Percentiles rank a stretch among this genome's conserved stretches.
Conservation (phyloP, 495 filamentous ascomycete genomes). For the Aspergillus saccharolyticus region DNA sequence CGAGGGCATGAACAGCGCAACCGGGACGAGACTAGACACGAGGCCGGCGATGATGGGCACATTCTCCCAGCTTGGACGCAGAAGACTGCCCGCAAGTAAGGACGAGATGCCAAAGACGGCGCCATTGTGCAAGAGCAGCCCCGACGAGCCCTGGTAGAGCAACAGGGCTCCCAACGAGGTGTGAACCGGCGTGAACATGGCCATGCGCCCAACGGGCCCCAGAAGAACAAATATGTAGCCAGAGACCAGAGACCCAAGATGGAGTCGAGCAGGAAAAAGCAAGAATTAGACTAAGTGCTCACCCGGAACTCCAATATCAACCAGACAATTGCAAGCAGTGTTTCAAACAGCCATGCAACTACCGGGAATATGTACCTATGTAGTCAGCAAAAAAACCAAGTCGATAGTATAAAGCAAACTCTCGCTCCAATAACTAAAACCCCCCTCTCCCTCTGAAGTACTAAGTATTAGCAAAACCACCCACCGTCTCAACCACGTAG, state of each 20-base stretch:
- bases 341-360: too few species aligned
- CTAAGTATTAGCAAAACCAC: not conserved
- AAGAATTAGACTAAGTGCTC: not conserved
- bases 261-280: not conserved
- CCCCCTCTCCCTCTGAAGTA: not conserved
- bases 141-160: conserved; percentile 49
- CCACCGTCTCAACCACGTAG: not conserved
- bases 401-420: not conserved
- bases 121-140: conserved; percentile 52
- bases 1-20: conserved; percentile 39
- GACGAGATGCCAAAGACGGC: conserved; percentile 52
- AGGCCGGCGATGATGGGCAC: conserved; percentile 48
- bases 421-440: not conserved
- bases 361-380: too few species aligned
- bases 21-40: conserved; percentile 36
- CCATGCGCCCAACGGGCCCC: too few species aligned
- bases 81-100: conserved; percentile 37
- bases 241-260: too few species aligned
- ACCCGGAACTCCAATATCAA: not conserved
- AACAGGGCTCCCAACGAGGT: conserved; percentile 52
- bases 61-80: conserved; percentile 34
- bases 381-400: too few species aligned
- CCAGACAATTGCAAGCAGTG: too few species aligned
- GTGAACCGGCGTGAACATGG: conserved; percentile 58
- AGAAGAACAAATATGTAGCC: too few species aligned